Evolutionary conservation across 1,284 basidiomycete species (phyloP).

Genomic region (Apiotrichum laibachii): DNA sequence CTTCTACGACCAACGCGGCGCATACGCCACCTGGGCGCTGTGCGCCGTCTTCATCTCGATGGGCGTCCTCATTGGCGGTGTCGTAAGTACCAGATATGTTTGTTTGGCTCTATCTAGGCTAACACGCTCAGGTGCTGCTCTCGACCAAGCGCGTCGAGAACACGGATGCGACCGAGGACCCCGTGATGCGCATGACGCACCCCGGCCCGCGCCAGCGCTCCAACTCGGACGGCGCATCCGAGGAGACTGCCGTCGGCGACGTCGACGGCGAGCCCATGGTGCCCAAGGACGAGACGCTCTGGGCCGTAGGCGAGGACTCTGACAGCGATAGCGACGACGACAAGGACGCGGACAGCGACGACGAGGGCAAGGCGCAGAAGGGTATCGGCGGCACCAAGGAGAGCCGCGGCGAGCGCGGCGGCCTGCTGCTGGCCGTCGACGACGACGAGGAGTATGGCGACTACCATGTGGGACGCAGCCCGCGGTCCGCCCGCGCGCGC

Average conservation of each 20-base stretch:
- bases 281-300: constrained; percentile 14
- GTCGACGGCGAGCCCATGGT: not conserved
- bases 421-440: constrained; percentile 11
- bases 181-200: constrained; percentile 32
- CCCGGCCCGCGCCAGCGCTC: constrained; percentile 10
- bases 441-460: constrained; percentile 18
- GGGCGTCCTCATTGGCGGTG: constrained; percentile 75
- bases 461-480: not conserved
- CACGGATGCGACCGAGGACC: not conserved
- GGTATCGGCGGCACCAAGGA: constrained; percentile 30
- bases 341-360: constrained; percentile 32
- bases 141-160: constrained; percentile 46
- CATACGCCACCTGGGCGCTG: constrained; percentile 79
- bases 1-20: constrained; percentile 75
- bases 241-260: constrained; percentile 1
- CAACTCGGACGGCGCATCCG: not conserved
- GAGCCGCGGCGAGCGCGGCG: constrained; percentile 21
- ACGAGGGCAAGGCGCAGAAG: constrained; percentile 25
- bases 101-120: not conserved
- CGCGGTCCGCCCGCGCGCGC: not conserved
- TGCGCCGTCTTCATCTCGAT: constrained; percentile 83
- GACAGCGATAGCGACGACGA: constrained; percentile 24
- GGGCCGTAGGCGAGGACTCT: constrained; percentile 17
- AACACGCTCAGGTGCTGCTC: constrained; percentile 36
- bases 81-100: constrained; percentile 55